phyloP scores from a whole-genome alignment of 2,329 filamentous ascomycete species.

The Epichloe typhina region DNA sequence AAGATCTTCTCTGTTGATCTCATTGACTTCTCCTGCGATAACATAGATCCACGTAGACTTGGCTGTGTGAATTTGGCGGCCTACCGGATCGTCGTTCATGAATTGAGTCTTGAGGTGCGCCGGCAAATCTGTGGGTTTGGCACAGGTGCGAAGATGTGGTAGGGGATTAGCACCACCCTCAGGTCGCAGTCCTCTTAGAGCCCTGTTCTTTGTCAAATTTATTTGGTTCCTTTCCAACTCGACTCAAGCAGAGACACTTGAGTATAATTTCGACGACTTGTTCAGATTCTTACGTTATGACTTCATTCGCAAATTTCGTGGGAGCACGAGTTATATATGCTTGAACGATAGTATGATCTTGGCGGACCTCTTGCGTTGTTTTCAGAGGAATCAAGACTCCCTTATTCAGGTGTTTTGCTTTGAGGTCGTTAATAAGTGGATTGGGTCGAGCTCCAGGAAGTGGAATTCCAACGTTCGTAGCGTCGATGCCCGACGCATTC shows the following conservation, averaged over 20 bases:
- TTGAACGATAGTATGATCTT: conserved; percentile 43
- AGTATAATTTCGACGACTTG: too few species aligned
- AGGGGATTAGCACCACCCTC: conserved; percentile 51
- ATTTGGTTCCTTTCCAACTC: not conserved
- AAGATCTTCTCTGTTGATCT: conserved; percentile 41
- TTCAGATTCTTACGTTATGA: conserved; percentile 48
- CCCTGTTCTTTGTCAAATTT: conserved; percentile 24
- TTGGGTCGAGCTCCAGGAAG: conserved; percentile 17
- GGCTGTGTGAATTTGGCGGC: conserved; percentile 43
- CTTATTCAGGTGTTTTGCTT: conserved; percentile 22
- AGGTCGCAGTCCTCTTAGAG: conserved; percentile 42
- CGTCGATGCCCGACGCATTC: not conserved
- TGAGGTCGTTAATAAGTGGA: conserved; percentile 24
- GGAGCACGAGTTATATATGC: conserved; percentile 63
- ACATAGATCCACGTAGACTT: conserved; percentile 50
- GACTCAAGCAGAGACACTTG: not conserved
- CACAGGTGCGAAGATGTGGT: conserved; percentile 63
- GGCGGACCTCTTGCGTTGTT: conserved; percentile 48
- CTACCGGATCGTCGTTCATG: conserved; percentile 43
- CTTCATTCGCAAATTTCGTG: conserved; percentile 55
- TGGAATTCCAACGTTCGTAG: not conserved
- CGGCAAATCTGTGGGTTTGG: conserved; percentile 56
- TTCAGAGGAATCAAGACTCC: conserved; percentile 49
- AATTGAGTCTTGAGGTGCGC: conserved; percentile 48
- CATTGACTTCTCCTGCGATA: conserved; percentile 37